A percentile compares a stretch with the other conserved stretches of the same genome.
Evolutionary conservation across 305 asterid genomes (phyloP).

Genomic region (Fraxinus dipetala): DNA sequence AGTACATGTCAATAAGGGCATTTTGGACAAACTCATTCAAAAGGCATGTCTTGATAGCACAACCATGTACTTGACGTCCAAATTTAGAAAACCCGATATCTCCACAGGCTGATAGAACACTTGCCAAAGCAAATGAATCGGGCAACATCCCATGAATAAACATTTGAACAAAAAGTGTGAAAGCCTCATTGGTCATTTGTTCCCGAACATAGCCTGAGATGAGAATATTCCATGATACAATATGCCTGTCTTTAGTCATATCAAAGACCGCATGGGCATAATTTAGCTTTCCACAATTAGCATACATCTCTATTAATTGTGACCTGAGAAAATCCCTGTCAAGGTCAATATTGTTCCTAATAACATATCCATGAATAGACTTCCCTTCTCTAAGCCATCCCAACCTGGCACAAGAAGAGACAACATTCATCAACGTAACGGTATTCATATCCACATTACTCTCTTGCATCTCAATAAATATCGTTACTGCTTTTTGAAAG

Average conservation of each 20-base stretch:
- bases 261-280: slow-evolving; percentile 47
- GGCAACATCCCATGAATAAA: slow-evolving; percentile 45
- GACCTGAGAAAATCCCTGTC: slow-evolving; percentile 60
- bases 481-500: slow-evolving; percentile 43
- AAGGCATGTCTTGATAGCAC: slow-evolving; percentile 44
- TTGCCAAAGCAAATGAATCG: slow-evolving; percentile 68
- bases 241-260: slow-evolving; percentile 38
- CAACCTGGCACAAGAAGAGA: slow-evolving; percentile 74
- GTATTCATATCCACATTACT: slow-evolving; percentile 46
- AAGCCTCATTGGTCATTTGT: slow-evolving; percentile 52
- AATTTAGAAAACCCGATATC: slow-evolving; percentile 37
- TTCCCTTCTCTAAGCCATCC: slow-evolving; percentile 62
- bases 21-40: slow-evolving; percentile 64
- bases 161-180: slow-evolving; percentile 64
- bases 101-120: slow-evolving; percentile 75
- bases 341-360: slow-evolving; percentile 43
- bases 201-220: slow-evolving; percentile 68
- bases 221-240: slow-evolving; percentile 77
- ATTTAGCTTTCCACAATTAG: slow-evolving; percentile 55
- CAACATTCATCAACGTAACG: slow-evolving; percentile 63
- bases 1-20: slow-evolving; percentile 72
- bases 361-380: slow-evolving; percentile 56
- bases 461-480: slow-evolving; percentile 44
- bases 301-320: slow-evolving; percentile 71
- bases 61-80: slow-evolving; percentile 68